These are phyloP conservation scores for Boechera stricta DNA, from an alignment of 345 rosid species.

Conservation along the genomic window DNA sequence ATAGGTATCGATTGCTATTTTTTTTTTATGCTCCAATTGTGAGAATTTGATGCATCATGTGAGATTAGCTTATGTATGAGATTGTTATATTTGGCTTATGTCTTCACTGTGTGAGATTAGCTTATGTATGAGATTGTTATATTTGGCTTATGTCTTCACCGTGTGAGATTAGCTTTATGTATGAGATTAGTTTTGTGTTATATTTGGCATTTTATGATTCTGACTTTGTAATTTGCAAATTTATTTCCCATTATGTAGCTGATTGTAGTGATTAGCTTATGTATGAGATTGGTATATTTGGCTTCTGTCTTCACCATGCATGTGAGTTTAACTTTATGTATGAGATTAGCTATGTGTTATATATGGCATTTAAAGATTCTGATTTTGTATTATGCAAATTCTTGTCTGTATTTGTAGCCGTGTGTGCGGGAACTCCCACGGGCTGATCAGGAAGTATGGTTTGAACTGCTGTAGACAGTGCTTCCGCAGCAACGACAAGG, in stretches of 20 bases:
- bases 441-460: slow-evolving; percentile 46
- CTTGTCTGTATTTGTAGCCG: slow-evolving; percentile 31
- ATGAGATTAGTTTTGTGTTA: neutral
- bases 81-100: neutral
- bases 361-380: no score
- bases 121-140: neutral
- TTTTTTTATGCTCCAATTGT: no score
- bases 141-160: neutral
- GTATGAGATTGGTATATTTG: no score
- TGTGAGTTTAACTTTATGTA: no score
- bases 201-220: neutral
- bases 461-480: slow-evolving; percentile 45
- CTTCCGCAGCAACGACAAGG: slow-evolving; percentile 44
- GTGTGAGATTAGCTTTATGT: neutral
- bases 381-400: neutral
- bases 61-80: no score
- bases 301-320: no score
- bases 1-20: no score
- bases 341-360: no score
- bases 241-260: no score
- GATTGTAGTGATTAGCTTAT: no score
- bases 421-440: slow-evolving; percentile 48
- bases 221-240: neutral
- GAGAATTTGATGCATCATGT: no score
- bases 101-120: neutral